Percentiles rank a stretch among this genome's conserved stretches.
These are phyloP conservation scores for Dillenia suffruticosa DNA, from an alignment of 164 flowering plant species.

Conservation along the genomic window DNA sequence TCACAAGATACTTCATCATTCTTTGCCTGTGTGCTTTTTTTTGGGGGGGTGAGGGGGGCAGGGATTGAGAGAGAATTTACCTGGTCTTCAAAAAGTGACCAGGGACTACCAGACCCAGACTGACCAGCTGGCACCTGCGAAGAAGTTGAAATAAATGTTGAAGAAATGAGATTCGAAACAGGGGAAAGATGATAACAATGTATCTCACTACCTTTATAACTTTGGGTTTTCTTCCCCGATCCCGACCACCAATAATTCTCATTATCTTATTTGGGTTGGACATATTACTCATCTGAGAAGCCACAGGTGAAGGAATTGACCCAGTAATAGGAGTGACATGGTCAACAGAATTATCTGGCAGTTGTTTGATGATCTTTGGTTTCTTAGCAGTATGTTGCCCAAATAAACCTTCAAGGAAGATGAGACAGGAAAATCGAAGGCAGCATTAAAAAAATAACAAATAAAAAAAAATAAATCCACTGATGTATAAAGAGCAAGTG, in stretches of 20 bases:
- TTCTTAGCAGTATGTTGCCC: constrained; percentile 66
- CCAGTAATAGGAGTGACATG: constrained; percentile 40
- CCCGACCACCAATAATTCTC: constrained; percentile 65
- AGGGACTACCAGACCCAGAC: constrained; percentile 64
- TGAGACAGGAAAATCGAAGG: constrained; percentile 3
- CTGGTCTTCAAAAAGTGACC: constrained; percentile 92
- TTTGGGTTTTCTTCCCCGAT: constrained; percentile 72
- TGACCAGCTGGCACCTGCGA: constrained; percentile 58
- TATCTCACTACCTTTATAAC: constrained; percentile 52
- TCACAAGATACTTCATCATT: too few relatives aligned
- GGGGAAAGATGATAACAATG: neutral
- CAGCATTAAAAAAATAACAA: neutral
- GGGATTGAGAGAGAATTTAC: constrained; percentile 19
- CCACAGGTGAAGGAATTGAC: constrained; percentile 83
- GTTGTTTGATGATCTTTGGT: constrained; percentile 66
- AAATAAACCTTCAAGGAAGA: constrained; percentile 43
- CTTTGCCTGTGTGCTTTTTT: too few relatives aligned
- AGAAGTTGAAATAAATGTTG: neutral
- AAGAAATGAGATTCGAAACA: neutral
- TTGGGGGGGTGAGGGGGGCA: too few relatives aligned
- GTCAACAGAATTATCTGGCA: constrained; percentile 60
- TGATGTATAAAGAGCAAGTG: neutral
- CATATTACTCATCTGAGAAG: constrained; percentile 97
- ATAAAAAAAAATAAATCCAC: neutral
- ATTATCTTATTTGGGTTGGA: constrained; percentile 71